Evolutionary conservation across 805 yeast genomes (phyloP).

Genomic region (Barnettozyma wickerhamii): DNA sequence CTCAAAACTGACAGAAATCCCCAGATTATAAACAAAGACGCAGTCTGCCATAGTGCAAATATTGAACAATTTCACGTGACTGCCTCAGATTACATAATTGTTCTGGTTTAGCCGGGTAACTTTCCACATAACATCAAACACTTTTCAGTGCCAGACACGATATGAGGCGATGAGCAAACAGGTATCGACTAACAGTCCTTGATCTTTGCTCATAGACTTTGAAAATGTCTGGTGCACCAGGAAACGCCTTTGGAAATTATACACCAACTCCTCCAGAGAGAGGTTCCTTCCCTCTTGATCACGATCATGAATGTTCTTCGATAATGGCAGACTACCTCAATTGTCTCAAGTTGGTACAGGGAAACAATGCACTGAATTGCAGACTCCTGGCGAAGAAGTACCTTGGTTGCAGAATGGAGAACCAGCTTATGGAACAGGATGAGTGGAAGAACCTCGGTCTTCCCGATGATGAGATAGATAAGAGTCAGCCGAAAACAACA

Average conservation of each 20-base stretch:
- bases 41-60: slow-evolving; percentile 3
- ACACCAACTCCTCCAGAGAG: slow-evolving; percentile 93
- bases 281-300: slow-evolving; percentile 95
- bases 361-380: slow-evolving; percentile 90
- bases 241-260: slow-evolving; percentile 44
- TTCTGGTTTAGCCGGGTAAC: background rate
- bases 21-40: slow-evolving; percentile 1
- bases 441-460: slow-evolving; percentile 60
- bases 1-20: background rate
- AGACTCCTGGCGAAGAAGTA: slow-evolving; percentile 78
- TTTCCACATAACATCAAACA: background rate
- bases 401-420: slow-evolving; percentile 84
- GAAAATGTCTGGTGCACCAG: slow-evolving; percentile 22
- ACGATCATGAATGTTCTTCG: slow-evolving; percentile 72
- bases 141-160: no score
- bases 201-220: background rate
- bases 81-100: no score
- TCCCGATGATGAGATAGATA: slow-evolving; percentile 41
- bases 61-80: slow-evolving; percentile 4
- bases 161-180: no score
- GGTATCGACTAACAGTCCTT: background rate
- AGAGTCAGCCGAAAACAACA: background rate
- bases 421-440: slow-evolving; percentile 56
- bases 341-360: slow-evolving; percentile 73
- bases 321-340: slow-evolving; percentile 71